phyloP scores from a whole-genome alignment of 805 yeast species.

The Ogataea nitratoaversa region DNA sequence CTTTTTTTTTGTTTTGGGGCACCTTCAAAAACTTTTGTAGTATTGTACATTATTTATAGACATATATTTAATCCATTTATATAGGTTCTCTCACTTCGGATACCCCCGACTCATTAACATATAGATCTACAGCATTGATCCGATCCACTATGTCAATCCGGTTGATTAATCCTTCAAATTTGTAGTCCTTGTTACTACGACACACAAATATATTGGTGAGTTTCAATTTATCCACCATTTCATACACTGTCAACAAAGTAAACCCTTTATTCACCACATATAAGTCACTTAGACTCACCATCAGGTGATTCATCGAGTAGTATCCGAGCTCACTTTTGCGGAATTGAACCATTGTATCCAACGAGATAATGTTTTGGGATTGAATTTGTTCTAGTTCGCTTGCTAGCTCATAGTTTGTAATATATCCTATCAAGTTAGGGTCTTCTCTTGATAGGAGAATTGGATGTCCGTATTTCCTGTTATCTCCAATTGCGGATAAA shows the following conservation, averaged over 20 bases:
- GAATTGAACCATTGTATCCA: conserved; percentile 16
- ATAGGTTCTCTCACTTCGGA: too few species aligned
- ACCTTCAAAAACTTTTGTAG: too few species aligned
- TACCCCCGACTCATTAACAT: too few species aligned
- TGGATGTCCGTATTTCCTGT: conserved; percentile 39
- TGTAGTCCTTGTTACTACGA: conserved; percentile 22
- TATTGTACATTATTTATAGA: too few species aligned
- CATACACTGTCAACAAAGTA: conserved; percentile 33
- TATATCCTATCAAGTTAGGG: conserved; percentile 39
- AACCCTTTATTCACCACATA: conserved; percentile 28
- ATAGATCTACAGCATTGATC: conserved; percentile 6
- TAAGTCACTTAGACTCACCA: conserved; percentile 13
- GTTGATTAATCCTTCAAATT: conserved; percentile 34
- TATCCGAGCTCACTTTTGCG: conserved; percentile 10
- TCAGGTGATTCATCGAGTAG: conserved; percentile 13
- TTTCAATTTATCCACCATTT: conserved; percentile 37
- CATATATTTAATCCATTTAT: too few species aligned
- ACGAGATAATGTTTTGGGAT: conserved; percentile 7
- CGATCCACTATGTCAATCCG: conserved; percentile 27
- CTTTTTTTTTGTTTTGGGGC: too few species aligned
- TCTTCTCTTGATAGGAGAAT: conserved; percentile 33
- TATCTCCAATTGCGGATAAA: conserved; percentile 8
- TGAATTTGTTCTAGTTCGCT: conserved; percentile 21
- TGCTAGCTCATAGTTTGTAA: conserved; percentile 35
- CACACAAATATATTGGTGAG: conserved; percentile 29